Conservation (phyloP, 129 eudicot species). For the Dittrichia graveolens region DNA sequence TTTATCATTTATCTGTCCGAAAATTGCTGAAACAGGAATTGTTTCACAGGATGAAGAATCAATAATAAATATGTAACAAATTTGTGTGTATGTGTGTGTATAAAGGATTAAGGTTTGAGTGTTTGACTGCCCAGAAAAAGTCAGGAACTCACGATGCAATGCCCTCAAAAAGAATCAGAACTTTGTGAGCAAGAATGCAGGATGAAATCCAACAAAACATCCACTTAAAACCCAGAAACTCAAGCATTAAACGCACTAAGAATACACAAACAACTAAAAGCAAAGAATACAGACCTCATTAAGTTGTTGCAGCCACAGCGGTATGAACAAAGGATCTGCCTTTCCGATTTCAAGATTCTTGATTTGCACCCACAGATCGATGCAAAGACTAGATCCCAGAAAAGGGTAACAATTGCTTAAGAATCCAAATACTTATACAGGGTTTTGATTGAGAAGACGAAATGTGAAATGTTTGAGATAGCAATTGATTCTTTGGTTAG, state of each 20-base stretch:
- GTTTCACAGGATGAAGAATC: conserved; percentile 12
- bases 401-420: neutral
- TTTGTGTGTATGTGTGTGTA: neutral
- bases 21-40: conserved; percentile 3
- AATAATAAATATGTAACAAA: neutral
- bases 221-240: conserved; percentile 1
- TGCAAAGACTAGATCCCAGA: conserved; percentile 26
- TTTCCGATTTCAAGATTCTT: conserved; percentile 16
- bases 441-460: conserved; percentile 1
- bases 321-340: conserved; percentile 10
- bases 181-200: too few species aligned
- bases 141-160: neutral
- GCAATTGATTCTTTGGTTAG: conserved; percentile 22
- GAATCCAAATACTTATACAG: neutral
- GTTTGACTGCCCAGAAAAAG: conserved; percentile 17
- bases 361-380: conserved; percentile 16
- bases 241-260: conserved; percentile 4
- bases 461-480: conserved; percentile 27
- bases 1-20: neutral
- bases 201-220: neutral
- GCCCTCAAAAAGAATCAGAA: too few species aligned
- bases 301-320: conserved; percentile 17
- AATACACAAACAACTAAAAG: neutral
- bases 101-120: too few species aligned
- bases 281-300: conserved; percentile 27